Percentiles rank a stretch among this genome's conserved stretches.
Conservation (phyloP, 345 rosid genomes). For the Gossypium turneri region DNA sequence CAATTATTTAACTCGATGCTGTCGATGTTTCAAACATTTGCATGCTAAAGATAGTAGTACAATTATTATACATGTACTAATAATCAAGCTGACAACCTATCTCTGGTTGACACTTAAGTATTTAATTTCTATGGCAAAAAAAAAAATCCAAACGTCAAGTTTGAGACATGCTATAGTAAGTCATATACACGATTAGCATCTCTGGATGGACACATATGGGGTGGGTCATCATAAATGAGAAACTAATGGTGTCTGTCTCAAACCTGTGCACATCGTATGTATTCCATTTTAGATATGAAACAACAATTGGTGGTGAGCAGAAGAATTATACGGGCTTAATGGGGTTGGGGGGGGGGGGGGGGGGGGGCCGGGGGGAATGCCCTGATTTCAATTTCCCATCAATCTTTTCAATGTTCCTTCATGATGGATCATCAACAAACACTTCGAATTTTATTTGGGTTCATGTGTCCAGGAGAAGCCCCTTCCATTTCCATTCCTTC, state of each 20-base stretch:
- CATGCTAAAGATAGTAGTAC: too few species aligned
- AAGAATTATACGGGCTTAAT: conserved; percentile 10
- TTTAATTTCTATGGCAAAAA: too few species aligned
- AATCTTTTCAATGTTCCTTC: conserved; percentile 22
- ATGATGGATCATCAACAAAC: not conserved
- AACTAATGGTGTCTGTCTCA: conserved; percentile 23
- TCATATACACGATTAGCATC: too few species aligned
- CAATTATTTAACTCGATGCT: too few species aligned
- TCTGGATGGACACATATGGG: too few species aligned
- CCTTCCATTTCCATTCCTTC: not conserved
- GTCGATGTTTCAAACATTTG: too few species aligned
- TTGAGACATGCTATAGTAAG: too few species aligned
- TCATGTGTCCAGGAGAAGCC: conserved; percentile 9
- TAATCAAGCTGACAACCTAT: too few species aligned
- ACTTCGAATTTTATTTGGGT: not conserved
- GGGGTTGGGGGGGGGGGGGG: too few species aligned
- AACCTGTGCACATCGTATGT: conserved; percentile 17
- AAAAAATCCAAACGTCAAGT: too few species aligned
- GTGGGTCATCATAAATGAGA: not conserved
- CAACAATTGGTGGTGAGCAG: conserved; percentile 8
- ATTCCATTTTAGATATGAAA: conserved; percentile 14
- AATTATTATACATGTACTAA: too few species aligned
- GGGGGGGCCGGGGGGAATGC: not conserved
- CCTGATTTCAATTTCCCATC: conserved; percentile 22
- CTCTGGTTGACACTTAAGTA: too few species aligned